Percentiles rank a stretch among this genome's conserved stretches.
These are phyloP conservation scores for Hyphodiscus hymeniophilus DNA, from an alignment of 495 filamentous ascomycete genomes.

Conservation along the genomic window DNA sequence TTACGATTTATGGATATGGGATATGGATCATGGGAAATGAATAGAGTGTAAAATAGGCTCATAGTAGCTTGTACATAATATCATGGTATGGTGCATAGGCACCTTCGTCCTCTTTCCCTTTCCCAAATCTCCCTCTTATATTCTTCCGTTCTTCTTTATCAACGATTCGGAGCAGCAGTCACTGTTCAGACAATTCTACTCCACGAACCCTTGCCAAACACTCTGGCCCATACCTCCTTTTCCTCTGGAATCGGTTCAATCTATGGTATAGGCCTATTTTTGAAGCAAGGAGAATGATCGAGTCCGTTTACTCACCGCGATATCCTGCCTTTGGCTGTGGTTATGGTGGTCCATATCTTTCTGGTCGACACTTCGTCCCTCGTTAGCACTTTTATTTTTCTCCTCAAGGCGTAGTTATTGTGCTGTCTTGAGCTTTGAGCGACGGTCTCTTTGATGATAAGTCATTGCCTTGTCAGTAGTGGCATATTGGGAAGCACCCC, in stretches of 20 bases:
- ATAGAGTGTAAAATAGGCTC: no score
- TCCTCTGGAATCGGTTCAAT: constrained; percentile 43
- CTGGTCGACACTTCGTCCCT: constrained; percentile 25
- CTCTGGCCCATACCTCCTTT: constrained; percentile 76
- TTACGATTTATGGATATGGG: neutral
- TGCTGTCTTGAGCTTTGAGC: no score
- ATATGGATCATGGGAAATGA: neutral
- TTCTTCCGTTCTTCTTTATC: no score
- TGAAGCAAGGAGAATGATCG: constrained; percentile 67
- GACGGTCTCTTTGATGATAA: no score
- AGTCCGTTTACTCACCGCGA: constrained; percentile 63
- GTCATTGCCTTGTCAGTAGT: no score
- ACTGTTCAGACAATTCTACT: neutral
- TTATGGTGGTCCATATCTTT: constrained; percentile 62
- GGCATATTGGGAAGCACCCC: no score
- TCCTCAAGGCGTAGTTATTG: no score
- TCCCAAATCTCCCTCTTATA: no score
- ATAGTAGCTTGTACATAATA: no score
- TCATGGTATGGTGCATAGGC: no score
- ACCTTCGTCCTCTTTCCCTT: no score
- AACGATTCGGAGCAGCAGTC: neutral
- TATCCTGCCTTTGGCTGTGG: constrained; percentile 51
- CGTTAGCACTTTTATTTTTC: neutral
- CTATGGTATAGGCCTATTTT: constrained; percentile 87
- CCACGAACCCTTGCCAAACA: constrained; percentile 58